Conservation (phyloP, 495 filamentous ascomycete genomes). For the Tetracladium marchalianum region DNA sequence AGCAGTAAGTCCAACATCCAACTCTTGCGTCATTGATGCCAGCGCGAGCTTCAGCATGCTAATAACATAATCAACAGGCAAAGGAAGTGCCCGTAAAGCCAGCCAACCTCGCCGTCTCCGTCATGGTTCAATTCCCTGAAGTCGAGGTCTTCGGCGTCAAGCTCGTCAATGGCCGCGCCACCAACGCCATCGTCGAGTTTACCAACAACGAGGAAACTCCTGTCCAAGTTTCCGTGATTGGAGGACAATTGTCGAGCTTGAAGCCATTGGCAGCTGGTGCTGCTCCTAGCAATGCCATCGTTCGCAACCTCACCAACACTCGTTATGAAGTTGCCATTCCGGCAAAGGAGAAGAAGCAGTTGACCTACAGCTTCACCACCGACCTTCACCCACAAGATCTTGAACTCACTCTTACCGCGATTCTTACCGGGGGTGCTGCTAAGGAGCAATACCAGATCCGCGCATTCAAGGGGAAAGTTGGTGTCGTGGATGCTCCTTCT, state of each 20-base stretch:
- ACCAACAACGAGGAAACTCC: slow-evolving; percentile 74
- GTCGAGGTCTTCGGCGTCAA: slow-evolving; percentile 92
- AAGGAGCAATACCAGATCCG: slow-evolving; percentile 62
- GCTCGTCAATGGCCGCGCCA: slow-evolving; percentile 87
- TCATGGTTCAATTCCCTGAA: slow-evolving; percentile 72
- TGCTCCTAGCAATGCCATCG: slow-evolving; percentile 41
- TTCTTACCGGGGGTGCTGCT: slow-evolving; percentile 57
- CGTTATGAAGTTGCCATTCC: slow-evolving; percentile 67
- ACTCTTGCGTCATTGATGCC: slow-evolving; percentile 4
- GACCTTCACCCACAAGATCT: slow-evolving; percentile 93
- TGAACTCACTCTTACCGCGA: slow-evolving; percentile 58
- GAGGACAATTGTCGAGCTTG: slow-evolving; percentile 61
- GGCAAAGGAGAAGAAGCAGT: slow-evolving; percentile 61
- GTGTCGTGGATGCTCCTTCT: slow-evolving; percentile 83
- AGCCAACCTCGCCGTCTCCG: slow-evolving; percentile 59
- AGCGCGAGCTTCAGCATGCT: slow-evolving; percentile 21
- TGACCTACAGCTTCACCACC: slow-evolving; percentile 77
- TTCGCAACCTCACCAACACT: slow-evolving; percentile 77
- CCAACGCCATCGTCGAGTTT: slow-evolving; percentile 69
- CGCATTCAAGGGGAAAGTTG: slow-evolving; percentile 80
- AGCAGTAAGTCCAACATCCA: slow-evolving; percentile 36
- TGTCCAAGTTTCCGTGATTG: slow-evolving; percentile 66
- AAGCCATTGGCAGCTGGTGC: slow-evolving; percentile 35
- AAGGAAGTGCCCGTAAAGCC: slow-evolving; percentile 29
- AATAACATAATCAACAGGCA: slow-evolving; percentile 14